Evolutionary conservation across 2,329 filamentous ascomycete genomes (phyloP), one percentile per base, ranked within the genome.

Genomic region (Apiospora sp.): DNA sequence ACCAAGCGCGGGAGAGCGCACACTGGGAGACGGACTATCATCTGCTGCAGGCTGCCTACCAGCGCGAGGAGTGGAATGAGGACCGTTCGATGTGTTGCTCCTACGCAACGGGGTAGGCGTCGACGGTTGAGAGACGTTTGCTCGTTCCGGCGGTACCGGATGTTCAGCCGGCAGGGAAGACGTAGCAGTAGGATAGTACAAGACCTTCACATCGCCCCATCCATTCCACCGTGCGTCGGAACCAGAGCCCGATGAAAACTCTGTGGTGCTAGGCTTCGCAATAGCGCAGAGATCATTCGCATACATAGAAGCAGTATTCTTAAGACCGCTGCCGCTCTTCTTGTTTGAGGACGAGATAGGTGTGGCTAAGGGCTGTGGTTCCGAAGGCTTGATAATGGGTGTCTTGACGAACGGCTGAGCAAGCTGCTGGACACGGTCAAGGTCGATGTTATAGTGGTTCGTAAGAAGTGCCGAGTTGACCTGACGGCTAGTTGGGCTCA

Each of bases 201-300:
- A 89, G 70, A 98, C 84, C 77, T 91, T 92, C 68, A 98, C 88
- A 79, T 93, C 91, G 30, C 93, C 93, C 92, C 94, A 97, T 72
- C 93, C 91, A 74, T 91, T 89, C 92, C 93, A 97, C 30, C 86
- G 83, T 49, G 76, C 70, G 68, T 76, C 76, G 5, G 74, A 68
- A 22, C 58, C 58, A 64, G 41, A n/a, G 69, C 71, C 76, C 24
- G 75, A 69, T 61, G 71, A 44, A 64, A 87, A 82, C 41, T 83
- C 80, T 77, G 83, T 71, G 75, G 83, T 61, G 76, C 87, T 88
- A 34, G 89, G 87, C 72, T 92, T 92, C 70, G 92, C 91, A 72
- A 98, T 86, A 16, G 92, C 89, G 46, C 93, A 90, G 71, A 99
- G 84, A 81, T 99, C 94, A 76, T 95, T 95, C n/a, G 94, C 93